Evolutionary conservation across 805 yeast species (phyloP).

Genomic region (Barnettozyma californica): DNA sequence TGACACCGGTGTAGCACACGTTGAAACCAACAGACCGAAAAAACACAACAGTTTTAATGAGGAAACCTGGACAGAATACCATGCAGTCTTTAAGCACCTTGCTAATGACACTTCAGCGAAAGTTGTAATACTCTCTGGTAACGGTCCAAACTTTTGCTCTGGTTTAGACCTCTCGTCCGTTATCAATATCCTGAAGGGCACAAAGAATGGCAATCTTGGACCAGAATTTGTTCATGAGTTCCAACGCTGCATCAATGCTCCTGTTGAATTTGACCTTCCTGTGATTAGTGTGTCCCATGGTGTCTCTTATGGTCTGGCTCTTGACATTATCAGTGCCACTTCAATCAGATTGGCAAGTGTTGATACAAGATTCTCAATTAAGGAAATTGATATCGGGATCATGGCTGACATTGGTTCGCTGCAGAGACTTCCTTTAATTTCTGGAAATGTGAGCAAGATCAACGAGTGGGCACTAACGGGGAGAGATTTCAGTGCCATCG

Average conservation of each 20-base stretch:
- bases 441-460: conserved; percentile 51
- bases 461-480: conserved; percentile 62
- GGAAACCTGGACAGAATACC: conserved; percentile 53
- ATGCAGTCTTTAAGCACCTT: conserved; percentile 40
- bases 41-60: conserved; percentile 53
- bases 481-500: conserved; percentile 45
- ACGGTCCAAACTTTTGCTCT: conserved; percentile 52
- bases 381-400: conserved; percentile 69
- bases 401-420: conserved; percentile 77
- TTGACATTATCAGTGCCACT: conserved; percentile 58
- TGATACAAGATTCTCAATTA: conserved; percentile 50
- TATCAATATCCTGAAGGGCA: conserved; percentile 16
- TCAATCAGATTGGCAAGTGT: conserved; percentile 52
- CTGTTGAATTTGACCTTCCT: conserved; percentile 45
- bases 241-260: conserved; percentile 50
- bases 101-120: conserved; percentile 41
- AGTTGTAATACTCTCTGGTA: conserved; percentile 52
- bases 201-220: conserved; percentile 27
- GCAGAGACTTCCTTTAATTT: conserved; percentile 55
- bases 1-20: conserved; percentile 39
- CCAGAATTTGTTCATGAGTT: conserved; percentile 42
- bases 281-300: conserved; percentile 69
- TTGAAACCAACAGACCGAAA: conserved; percentile 58
- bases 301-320: conserved; percentile 55
- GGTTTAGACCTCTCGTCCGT: conserved; percentile 54